These are phyloP conservation scores for Phyllosticta capitalensis DNA, from an alignment of 2,329 filamentous ascomycete genomes.

Conservation along the genomic window DNA sequence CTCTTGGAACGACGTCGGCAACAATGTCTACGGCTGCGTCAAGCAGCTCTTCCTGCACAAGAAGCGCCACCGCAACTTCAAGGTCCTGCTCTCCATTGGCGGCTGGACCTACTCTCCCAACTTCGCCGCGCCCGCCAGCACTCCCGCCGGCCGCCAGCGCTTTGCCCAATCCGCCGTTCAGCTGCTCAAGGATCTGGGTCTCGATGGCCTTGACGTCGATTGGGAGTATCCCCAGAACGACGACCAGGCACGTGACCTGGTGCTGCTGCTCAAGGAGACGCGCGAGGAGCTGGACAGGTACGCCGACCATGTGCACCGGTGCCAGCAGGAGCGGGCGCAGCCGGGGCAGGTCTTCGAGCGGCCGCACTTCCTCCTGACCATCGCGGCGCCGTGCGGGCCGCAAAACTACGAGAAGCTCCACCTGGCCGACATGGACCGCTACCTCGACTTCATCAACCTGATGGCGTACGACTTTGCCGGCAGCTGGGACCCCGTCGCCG, in stretches of 20 bases:
- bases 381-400: conserved; percentile 37
- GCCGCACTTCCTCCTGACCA: conserved; percentile 33
- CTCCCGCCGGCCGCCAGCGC: conserved; percentile 47
- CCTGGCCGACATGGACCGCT: conserved; percentile 31
- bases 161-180: conserved; percentile 67
- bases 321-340: not conserved
- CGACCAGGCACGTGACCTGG: conserved; percentile 31
- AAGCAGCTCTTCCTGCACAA: conserved; percentile 72
- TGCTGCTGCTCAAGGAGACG: conserved; percentile 30
- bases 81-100: conserved; percentile 73
- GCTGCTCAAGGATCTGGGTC: conserved; percentile 69
- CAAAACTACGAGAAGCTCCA: conserved; percentile 34
- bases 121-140: conserved; percentile 60
- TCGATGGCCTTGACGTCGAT: conserved; percentile 45
- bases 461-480: conserved; percentile 55
- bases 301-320: conserved; percentile 22
- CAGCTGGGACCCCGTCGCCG: conserved; percentile 62
- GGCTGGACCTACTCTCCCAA: conserved; percentile 74
- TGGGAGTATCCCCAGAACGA: conserved; percentile 38
- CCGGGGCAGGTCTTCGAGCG: not conserved
- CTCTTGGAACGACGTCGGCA: conserved; percentile 55
- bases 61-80: conserved; percentile 65
- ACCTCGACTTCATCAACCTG: conserved; percentile 41
- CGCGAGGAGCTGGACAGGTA: conserved; percentile 33
- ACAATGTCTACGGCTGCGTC: conserved; percentile 65